Base-by-base conservation (phyloP, 2,329 filamentous ascomycete species). In the Talaromyces sp. region DNA sequence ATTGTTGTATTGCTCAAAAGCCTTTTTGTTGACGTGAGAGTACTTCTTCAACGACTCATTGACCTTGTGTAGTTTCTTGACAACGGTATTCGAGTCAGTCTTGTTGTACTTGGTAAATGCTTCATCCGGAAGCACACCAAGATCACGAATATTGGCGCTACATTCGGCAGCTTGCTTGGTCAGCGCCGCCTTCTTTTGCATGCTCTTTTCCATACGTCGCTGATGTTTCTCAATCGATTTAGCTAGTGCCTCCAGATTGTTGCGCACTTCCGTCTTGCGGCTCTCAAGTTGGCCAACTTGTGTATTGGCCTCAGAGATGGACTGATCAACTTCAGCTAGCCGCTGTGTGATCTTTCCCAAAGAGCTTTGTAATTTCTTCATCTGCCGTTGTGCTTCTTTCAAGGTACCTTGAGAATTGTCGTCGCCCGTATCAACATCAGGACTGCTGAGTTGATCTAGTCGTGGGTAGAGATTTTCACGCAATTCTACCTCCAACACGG, bases 11-110 rank as follows among this genome's bases (percentile, higher is more conserved):
- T 99, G 95, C 79, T 99, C 96, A 75, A 98, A 97, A 0, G 95
- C 95, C 81, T 99, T 98, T 82, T 98, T 99, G 85, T 99, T 99
- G 80, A 99, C 93, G 73, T 97, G 92, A 63, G 93, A 92, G 81
- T 95, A 98, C 76, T 97, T 97, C 81, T 98, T 98, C 63, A 98
- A 83, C 0, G 91, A 88, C 71, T 97, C 92, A 68, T 96, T 96
- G 73, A 94, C 92, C 73, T 93, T 96, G 79, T 95, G 93, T 27
- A 98, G 86, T 64, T 89, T 88, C 72, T 85, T 85, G 62, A 84
- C 83, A 62, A 94, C 90, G 60, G 84, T 87, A 68, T 93, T 91
- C 31, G 89, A 88, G 70, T 92, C 90, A 76, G 92, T 90, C 70
- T 89, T 90, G 73, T 91, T 88, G 75, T 96, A 99, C 73, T 93